phyloP scores from a whole-genome alignment of 2,329 filamentous ascomycete species.

The Dendryphion nanum region DNA sequence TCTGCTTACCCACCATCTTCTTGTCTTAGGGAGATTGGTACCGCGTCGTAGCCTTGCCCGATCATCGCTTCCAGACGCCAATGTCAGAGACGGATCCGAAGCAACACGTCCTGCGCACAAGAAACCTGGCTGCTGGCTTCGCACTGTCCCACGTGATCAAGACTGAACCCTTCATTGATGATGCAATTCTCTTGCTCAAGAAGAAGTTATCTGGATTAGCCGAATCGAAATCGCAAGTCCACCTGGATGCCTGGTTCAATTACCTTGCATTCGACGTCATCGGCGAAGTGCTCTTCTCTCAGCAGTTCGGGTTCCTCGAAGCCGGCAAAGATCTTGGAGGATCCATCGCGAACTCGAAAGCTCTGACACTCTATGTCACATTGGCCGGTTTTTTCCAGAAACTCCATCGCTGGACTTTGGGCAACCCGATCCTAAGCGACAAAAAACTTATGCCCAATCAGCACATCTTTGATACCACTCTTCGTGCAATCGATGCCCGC shows the following conservation, averaged over 20 bases:
- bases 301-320: constrained; percentile 38
- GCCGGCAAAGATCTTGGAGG: constrained; percentile 37
- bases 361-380: constrained; percentile 30
- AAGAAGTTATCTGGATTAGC: constrained; percentile 15
- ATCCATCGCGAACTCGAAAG: constrained; percentile 24
- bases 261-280: constrained; percentile 43
- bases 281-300: constrained; percentile 36
- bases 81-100: constrained; percentile 42
- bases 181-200: constrained; percentile 25
- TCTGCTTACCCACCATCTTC: not conserved
- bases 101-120: constrained; percentile 25
- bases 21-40: constrained; percentile 30
- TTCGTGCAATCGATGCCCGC: not conserved
- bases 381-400: constrained; percentile 24
- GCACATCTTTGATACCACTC: not conserved
- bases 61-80: constrained; percentile 41
- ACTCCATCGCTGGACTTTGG: not conserved
- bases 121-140: constrained; percentile 16
- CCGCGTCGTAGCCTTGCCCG: constrained; percentile 38
- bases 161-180: constrained; percentile 24
- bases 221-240: constrained; percentile 2
- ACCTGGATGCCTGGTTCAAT: constrained; percentile 44
- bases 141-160: constrained; percentile 28
- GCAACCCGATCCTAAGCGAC: not conserved
- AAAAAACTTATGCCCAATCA: not conserved